Base-by-base conservation (phyloP, 2,329 filamentous ascomycete species). In the Penicillium sp. region DNA sequence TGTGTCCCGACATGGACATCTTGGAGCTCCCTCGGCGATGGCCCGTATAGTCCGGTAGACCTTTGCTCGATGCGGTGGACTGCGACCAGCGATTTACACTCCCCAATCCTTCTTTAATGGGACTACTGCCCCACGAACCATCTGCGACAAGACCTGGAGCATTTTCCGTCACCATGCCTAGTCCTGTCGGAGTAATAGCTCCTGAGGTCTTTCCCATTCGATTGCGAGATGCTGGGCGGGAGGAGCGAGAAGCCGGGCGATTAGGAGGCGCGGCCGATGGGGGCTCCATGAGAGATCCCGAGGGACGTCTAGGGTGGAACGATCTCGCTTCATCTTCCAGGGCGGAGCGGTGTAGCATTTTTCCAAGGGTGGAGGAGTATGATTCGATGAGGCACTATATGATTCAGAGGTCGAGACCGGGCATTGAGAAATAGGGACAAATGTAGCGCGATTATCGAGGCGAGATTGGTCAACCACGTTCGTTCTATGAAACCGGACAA, bases 11-110 rank as follows among this genome's bases (percentile, higher is more conserved):
- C 23, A 67, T 57, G 5, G 67, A 70, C 48, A 66, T 53, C 53
- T 63, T 66, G 48, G 67, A 67, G 42, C 53, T 65, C 43, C 63
- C 64, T 35, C 63, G 66, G 23, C 58, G 62, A 59, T 72, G 66
- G 39, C 59, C 59, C 9, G 51, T 52, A 42, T 66, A 61, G 6
- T 67, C 62, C 2, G 69, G 67, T 10, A 67, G 68, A 44, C 62
- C 61, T 47, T 73, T 76, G 69, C 80, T 83, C 47, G 80, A 82
- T 29, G 77, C 71, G 25, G 83, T 85, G 19, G 81, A 84, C 62
- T 85, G 82, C 35, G 83, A 85, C 83, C 83, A 85, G 61, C 83
- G 81, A 66, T 85, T 83, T 53, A 84, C 72, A 58, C 80, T 83
- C 39, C 75, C 77, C 50, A 81, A 63, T 29, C 78, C 80, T 64